A percentile compares a stretch with the other conserved stretches of the same genome.
phyloP scores from a whole-genome alignment of 108 stramenopile species.

The Phaeodactylum tricornutum region DNA sequence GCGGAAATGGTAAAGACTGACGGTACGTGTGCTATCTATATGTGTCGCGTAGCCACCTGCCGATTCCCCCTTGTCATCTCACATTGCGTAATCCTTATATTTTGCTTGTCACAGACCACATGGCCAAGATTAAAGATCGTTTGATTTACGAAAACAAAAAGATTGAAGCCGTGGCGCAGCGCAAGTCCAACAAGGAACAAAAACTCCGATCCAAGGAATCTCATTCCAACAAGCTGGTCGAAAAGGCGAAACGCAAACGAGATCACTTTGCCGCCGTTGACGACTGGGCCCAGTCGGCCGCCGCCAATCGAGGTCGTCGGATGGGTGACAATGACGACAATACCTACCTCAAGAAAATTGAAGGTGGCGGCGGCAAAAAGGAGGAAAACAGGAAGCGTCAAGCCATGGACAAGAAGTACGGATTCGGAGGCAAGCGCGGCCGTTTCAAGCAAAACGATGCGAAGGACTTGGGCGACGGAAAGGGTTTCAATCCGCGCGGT shows the following conservation, averaged over 20 bases:
- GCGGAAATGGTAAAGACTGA: constrained; percentile 99
- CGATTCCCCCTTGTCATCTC: background rate
- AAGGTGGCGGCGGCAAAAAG: constrained; percentile 12
- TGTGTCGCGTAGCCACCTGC: background rate
- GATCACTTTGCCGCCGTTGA: constrained; percentile 73
- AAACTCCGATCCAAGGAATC: constrained; percentile 44
- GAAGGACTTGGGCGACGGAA: constrained; percentile 67
- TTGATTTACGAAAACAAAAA: constrained; percentile 97
- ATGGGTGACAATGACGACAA: constrained; percentile 51
- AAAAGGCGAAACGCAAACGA: constrained; percentile 85
- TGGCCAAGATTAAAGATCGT: constrained; percentile 95
- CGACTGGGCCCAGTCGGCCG: constrained; percentile 81
- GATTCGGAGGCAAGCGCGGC: constrained; percentile 73
- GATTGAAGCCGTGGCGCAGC: constrained; percentile 92
- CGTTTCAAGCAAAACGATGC: constrained; percentile 85
- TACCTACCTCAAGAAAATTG: constrained; percentile 17
- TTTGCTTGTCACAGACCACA: constrained; percentile 50
- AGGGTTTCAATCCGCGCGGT: constrained; percentile 68
- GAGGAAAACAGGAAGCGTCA: constrained; percentile 50
- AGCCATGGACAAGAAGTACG: constrained; percentile 60
- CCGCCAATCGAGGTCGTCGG: constrained; percentile 38
- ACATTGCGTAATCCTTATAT: background rate
- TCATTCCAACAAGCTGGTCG: constrained; percentile 73
- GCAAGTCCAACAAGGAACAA: constrained; percentile 46
- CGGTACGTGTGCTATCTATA: constrained; percentile 54